phyloP scores from a whole-genome alignment of 768 basidiomycete genomes.

The Panellus pusillus region DNA sequence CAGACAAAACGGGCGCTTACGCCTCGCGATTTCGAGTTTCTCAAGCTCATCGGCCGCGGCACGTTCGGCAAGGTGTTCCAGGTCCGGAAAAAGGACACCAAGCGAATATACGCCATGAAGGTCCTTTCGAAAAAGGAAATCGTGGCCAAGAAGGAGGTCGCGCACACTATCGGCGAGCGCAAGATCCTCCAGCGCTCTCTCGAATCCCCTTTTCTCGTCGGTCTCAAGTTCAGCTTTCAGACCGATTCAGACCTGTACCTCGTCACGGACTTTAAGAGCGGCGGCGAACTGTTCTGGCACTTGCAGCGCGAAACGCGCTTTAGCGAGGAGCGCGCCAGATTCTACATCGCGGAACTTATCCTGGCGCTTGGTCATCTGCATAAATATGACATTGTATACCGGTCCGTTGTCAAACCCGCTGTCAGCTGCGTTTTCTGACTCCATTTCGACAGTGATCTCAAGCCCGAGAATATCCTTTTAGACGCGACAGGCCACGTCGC shows the following conservation, averaged over 20 bases:
- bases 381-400: conserved; percentile 94
- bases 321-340: conserved; percentile 87
- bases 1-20: conserved; percentile 84
- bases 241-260: conserved; percentile 94
- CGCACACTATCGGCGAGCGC: conserved; percentile 98
- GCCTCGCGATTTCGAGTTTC: conserved; percentile 97
- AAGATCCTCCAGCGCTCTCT: conserved; percentile 95
- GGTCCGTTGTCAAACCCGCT: conserved; percentile 47
- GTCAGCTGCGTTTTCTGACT: not conserved
- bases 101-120: conserved; percentile 99
- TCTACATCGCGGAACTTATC: conserved; percentile 95
- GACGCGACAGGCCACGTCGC: conserved; percentile 99
- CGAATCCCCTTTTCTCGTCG: conserved; percentile 96
- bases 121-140: conserved; percentile 99
- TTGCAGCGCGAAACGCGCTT: conserved; percentile 95
- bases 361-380: conserved; percentile 96
- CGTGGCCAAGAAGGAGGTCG: conserved; percentile 98
- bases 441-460: conserved; percentile 68
- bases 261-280: conserved; percentile 98
- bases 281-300: conserved; percentile 99
- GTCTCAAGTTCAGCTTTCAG: conserved; percentile 97
- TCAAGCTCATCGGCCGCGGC: conserved; percentile 97
- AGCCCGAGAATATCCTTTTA: conserved; percentile 97
- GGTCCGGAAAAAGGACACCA: conserved; percentile 96
- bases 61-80: conserved; percentile 99